These are phyloP conservation scores for Larix sibirica DNA, from an alignment of 83 land plant species.

Conservation along the genomic window DNA sequence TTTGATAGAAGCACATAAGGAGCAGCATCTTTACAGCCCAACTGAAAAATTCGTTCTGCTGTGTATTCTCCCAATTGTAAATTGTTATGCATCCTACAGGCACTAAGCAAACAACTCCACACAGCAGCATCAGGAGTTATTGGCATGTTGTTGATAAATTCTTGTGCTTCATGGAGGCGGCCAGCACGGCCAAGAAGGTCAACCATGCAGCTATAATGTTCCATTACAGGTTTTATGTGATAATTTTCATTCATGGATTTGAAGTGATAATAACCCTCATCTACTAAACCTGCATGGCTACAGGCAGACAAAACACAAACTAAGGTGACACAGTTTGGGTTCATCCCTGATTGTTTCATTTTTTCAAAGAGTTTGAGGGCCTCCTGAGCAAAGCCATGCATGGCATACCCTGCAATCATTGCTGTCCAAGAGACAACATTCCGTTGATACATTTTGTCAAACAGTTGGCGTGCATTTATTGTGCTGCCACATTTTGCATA, in stretches of 20 bases:
- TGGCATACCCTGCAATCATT: conserved; percentile 46
- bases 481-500: conserved; percentile 45
- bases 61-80: conserved; percentile 29
- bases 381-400: conserved; percentile 42
- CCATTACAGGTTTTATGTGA: conserved; percentile 31
- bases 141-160: conserved; percentile 40
- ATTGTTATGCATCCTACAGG: conserved; percentile 34
- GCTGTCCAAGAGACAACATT: conserved; percentile 70
- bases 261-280: too few species aligned
- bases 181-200: conserved; percentile 49
- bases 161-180: conserved; percentile 49
- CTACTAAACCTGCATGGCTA: too few species aligned
- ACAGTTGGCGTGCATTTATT: conserved; percentile 30
- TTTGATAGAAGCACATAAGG: conserved; percentile 54
- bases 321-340: conserved; percentile 45
- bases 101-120: conserved; percentile 60
- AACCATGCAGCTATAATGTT: conserved; percentile 55
- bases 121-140: conserved; percentile 36
- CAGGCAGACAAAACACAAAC: conserved; percentile 49
- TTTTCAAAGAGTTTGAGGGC: conserved; percentile 43
- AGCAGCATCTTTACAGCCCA: conserved; percentile 41
- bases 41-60: conserved; percentile 33
- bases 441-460: conserved; percentile 33
- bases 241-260: too few species aligned
- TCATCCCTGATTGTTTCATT: conserved; percentile 30